Conservation (phyloP, 129 eudicot species). For the Tagetes patula region DNA sequence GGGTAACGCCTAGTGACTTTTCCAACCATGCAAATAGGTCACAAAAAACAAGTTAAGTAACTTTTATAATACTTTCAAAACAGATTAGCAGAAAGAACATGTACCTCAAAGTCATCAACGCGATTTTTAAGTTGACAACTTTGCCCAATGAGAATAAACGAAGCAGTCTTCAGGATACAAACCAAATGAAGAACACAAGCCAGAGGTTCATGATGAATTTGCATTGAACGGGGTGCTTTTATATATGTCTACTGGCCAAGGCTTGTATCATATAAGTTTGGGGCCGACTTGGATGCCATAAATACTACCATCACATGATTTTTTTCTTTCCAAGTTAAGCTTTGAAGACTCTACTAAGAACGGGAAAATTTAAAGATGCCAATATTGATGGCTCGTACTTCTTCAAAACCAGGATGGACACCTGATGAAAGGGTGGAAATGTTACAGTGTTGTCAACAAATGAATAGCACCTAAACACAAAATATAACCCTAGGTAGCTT, state of each 20-base stretch:
- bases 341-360: constrained; percentile 53
- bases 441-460: constrained; percentile 4
- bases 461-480: not conserved
- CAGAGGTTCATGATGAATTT: constrained; percentile 60
- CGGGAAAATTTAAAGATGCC: constrained; percentile 66
- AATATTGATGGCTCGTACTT: constrained; percentile 63
- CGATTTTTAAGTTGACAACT: constrained; percentile 31
- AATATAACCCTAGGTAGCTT: not conserved
- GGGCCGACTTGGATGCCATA: constrained; percentile 69
- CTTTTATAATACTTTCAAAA: not conserved
- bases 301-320: constrained; percentile 18
- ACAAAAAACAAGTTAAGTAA: not conserved
- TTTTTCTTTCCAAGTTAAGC: constrained; percentile 56
- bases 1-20: too few species aligned
- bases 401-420: constrained; percentile 58
- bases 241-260: constrained; percentile 45
- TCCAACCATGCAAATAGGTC: too few species aligned
- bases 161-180: constrained; percentile 49
- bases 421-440: constrained; percentile 43
- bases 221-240: constrained; percentile 50
- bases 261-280: constrained; percentile 42
- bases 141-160: constrained; percentile 60
- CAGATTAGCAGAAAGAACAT: not conserved
- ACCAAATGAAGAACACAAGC: constrained; percentile 61
- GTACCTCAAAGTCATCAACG: constrained; percentile 63